phyloP scores from a whole-genome alignment of 1,284 basidiomycete genomes.

The Austropuccinia psidii region DNA sequence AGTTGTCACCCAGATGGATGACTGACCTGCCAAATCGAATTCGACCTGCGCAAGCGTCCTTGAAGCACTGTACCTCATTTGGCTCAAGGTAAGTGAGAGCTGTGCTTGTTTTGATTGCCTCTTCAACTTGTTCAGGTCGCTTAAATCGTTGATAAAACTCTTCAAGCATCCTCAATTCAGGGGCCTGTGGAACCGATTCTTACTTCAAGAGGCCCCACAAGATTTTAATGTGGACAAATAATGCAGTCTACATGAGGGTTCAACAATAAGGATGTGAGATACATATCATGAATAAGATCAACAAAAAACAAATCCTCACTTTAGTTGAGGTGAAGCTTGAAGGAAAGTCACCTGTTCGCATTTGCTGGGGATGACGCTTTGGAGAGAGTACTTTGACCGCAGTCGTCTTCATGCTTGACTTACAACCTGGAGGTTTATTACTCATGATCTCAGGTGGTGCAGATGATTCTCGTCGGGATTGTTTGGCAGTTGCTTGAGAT shows the following conservation, averaged over 20 bases:
- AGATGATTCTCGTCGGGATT: background rate
- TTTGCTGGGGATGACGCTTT: background rate
- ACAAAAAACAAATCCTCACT: background rate
- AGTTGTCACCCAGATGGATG: slow-evolving; percentile 10
- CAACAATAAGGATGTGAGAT: background rate
- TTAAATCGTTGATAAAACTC: slow-evolving; percentile 17
- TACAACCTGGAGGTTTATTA: background rate
- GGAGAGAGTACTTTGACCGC: background rate
- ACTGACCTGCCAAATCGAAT: background rate
- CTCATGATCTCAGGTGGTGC: slow-evolving; percentile 6
- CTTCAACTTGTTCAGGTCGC: background rate
- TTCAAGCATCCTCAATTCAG: background rate
- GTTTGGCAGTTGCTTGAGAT: background rate
- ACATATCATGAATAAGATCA: background rate
- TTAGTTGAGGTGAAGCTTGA: background rate
- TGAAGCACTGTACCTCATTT: background rate
- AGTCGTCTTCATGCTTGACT: background rate
- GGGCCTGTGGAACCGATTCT: background rate
- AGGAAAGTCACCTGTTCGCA: background rate
- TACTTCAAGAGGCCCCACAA: slow-evolving; percentile 23
- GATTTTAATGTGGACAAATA: slow-evolving; percentile 29
- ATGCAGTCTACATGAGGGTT: slow-evolving; percentile 8
- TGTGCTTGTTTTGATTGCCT: background rate
- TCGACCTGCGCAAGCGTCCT: background rate
- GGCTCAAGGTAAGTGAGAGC: background rate